Conservation (phyloP, 176 grass and related monocot species). For the Chrysopogon serrulatus region DNA sequence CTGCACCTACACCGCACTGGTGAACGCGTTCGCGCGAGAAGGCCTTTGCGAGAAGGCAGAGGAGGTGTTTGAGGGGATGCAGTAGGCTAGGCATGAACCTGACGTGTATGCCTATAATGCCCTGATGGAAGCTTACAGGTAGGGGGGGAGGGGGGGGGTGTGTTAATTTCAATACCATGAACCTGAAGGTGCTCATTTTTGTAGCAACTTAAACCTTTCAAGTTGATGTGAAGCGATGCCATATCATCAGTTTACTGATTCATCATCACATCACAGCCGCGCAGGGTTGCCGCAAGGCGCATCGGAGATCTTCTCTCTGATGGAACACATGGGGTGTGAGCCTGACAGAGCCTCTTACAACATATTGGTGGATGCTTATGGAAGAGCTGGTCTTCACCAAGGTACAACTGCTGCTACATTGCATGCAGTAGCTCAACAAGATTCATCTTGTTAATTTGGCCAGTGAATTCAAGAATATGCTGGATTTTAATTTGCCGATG, state of each 20-base stretch:
- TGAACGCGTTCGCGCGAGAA: constrained; percentile 86
- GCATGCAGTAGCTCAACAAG: neutral
- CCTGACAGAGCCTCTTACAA: constrained; percentile 93
- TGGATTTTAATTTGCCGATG: constrained; percentile 3
- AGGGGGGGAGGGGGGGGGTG: no score
- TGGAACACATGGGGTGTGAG: constrained; percentile 90
- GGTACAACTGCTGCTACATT: constrained; percentile 21
- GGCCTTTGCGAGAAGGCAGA: constrained; percentile 94
- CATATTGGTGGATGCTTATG: constrained; percentile 90
- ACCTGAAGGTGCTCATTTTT: no score
- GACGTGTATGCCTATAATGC: constrained; percentile 95
- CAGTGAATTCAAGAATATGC: neutral
- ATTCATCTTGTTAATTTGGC: neutral
- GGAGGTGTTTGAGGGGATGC: constrained; percentile 79
- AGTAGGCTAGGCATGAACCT: constrained; percentile 72
- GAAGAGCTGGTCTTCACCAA: constrained; percentile 79
- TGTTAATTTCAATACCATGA: neutral
- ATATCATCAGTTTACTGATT: neutral
- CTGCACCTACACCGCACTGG: constrained; percentile 87
- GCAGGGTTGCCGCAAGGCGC: constrained; percentile 70
- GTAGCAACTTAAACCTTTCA: no score
- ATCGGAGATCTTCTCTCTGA: constrained; percentile 82
- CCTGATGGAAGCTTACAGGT: constrained; percentile 96
- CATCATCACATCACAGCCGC: constrained; percentile 24
- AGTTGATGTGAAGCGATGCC: neutral